Base-by-base conservation (phyloP, 2,329 filamentous ascomycete species). In the Phyllosticta citriasiana region DNA sequence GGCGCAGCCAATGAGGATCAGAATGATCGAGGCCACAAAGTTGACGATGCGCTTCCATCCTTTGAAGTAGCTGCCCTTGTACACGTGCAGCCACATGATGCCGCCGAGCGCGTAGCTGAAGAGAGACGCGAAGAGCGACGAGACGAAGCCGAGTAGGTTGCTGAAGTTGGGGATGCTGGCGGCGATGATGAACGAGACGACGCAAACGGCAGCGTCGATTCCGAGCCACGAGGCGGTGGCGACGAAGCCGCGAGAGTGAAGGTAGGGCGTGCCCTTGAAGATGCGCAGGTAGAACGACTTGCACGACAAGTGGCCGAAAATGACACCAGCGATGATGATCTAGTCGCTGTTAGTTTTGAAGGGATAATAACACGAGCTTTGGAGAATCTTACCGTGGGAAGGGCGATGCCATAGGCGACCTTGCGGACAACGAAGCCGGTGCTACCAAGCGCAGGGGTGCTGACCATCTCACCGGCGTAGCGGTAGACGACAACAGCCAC, bases 161-260 rank as follows among this genome's bases (percentile, higher is more conserved):
- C 84, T 84, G 76, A 90, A 91, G 61, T 86, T 83, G 0, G 88
- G 88, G 16, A 90, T 87, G 0, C 84, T 84, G 69, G 87, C 82
- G 8, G 87, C 85, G 61, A 91, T 85, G 65, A 90, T 75, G 79
- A 84, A 88, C 2, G 85, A 85, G 6, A 89, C 66, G 26, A 84
- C 67, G 87, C 87, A 90, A n/a, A 79, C 77, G 9, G 76, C 69
- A n/a, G 57, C 47, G n/a, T 55, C 59, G 12, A 61, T 50, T 0
- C 54, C 59, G 50, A 61, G 56, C 64, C 80, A 80, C 4, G 65
- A 71, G 62, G 64, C 67, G 64, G 60, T 69, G 66, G 71, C 73
- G 64, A 73, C 75, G 66, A 67, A 75, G 67, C 73, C 73, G 60
- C 72, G 72, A 1, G 57, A 82, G 82, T 69, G 83, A 22, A 61